Base-by-base conservation (phyloP, 2,329 filamentous ascomycete genomes). In the Neonectria magnoliae region DNA sequence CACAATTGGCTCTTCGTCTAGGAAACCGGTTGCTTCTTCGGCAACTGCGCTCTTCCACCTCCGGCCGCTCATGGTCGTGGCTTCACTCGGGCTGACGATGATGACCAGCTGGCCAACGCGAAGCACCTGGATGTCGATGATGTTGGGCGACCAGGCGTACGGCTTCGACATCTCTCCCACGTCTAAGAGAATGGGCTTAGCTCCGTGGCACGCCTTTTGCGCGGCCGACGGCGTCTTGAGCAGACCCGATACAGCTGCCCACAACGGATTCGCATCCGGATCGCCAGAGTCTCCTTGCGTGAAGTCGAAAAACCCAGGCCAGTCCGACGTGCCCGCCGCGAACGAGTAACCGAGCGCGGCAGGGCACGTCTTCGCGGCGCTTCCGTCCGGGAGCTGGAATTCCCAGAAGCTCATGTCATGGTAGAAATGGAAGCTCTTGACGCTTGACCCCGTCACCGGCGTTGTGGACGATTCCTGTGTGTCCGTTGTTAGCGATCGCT, bases 261-360 rank as follows among this genome's bases (percentile, higher is more conserved):
- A 98, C 4, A 98, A 80, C 0, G 93, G 93, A 70, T 90, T 93
- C 50, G 77, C 76, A 22, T 86, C 87, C 44, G 93, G 90, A n/a
- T 87, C 83, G 33, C 90, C 90, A 1, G 89, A 88, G 68, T 92
- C 87, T 69, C 94, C 94, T 76, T 98, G 95, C 1, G 93, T 96
- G 76, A 98, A 98, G 79, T 98, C 95, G 73, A 97, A 97, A 0
- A 89, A 90, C 1, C 95, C 95, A 0, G 95, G 94, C 6, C 95
- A 93, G 76, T 98, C 95, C 0, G 93, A 93, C 0, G 95, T 98
- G 11, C 95, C 95, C 1, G 93, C 95, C 0, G 95, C 95, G 76
- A 98, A 98, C 0, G 92, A 94, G 76, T 96, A 97, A 6, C 95
- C 95, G 64, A 98, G 82, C 0, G 94, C 93, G 0, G 94, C 94